Evolutionary conservation across 2,329 filamentous ascomycete species (phyloP).

Genomic region (Cladosporium sp.): DNA sequence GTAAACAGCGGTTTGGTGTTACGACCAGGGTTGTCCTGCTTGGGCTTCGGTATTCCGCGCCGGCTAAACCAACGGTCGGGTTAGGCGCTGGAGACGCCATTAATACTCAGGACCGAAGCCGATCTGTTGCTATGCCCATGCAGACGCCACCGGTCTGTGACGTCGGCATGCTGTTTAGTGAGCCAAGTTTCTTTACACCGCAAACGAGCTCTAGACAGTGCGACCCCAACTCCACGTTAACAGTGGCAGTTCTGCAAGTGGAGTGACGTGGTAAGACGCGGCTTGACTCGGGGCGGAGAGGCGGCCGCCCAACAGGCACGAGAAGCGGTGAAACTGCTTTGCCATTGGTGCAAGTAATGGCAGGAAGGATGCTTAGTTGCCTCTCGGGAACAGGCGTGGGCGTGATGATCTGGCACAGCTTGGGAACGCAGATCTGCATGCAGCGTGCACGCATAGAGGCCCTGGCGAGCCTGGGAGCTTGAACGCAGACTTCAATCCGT

Average conservation of each 20-base stretch:
- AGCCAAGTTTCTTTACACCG: constrained; percentile 10
- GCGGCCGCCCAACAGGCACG: constrained; percentile 3
- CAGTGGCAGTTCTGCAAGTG: constrained; percentile 4
- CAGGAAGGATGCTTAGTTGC: constrained; percentile 9
- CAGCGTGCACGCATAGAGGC: constrained; percentile 3
- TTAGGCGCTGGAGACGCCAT: no score
- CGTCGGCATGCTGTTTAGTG: constrained; percentile 21
- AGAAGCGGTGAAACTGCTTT: constrained; percentile 10
- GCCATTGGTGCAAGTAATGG: constrained; percentile 5
- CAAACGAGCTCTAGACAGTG: constrained; percentile 9
- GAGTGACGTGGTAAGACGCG: constrained; percentile 14
- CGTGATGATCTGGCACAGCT: constrained; percentile 13
- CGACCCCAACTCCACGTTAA: constrained; percentile 8
- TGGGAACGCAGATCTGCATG: constrained; percentile 13
- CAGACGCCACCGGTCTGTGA: constrained; percentile 21
- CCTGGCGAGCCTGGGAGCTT: neutral
- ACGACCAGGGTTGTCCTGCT: constrained; percentile 15
- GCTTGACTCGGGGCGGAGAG: constrained; percentile 12
- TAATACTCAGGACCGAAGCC: no score
- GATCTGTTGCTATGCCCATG: constrained; percentile 21
- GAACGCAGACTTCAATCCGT: neutral
- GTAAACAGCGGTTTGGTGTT: constrained; percentile 5
- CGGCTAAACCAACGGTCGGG: neutral
- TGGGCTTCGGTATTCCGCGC: constrained; percentile 15
- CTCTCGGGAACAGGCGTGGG: constrained; percentile 7